phyloP scores from a whole-genome alignment of 1,284 basidiomycete genomes.

The Pisolithus thermaeus region DNA sequence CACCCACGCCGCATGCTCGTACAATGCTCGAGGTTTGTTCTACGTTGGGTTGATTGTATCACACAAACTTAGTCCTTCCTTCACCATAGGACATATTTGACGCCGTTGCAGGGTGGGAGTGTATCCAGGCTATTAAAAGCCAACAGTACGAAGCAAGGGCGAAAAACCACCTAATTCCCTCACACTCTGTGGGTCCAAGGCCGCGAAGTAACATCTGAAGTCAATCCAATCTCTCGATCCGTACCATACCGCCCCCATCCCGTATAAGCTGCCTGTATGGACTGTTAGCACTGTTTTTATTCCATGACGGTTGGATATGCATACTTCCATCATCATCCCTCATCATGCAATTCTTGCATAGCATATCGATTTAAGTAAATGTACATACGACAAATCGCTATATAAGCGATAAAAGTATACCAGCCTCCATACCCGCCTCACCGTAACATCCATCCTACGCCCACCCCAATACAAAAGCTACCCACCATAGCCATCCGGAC shows the following conservation, averaged over 20 bases:
- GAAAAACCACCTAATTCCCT: constrained; percentile 5
- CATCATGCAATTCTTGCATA: neutral
- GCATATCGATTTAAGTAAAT: neutral
- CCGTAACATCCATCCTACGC: constrained; percentile 27
- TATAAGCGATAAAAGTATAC: neutral
- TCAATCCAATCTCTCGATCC: neutral
- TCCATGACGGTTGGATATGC: no score
- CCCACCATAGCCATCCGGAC: constrained; percentile 26
- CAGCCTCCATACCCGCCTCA: constrained; percentile 9
- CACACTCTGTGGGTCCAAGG: constrained; percentile 21
- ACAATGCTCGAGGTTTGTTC: constrained; percentile 18
- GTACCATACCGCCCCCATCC: neutral
- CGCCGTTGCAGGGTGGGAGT: constrained; percentile 21
- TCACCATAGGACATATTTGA: constrained; percentile 20
- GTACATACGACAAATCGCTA: neutral
- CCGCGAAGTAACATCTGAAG: constrained; percentile 6
- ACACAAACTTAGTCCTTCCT: neutral
- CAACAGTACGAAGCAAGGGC: constrained; percentile 4
- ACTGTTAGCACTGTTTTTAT: neutral
- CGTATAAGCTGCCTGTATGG: neutral
- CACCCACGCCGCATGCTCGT: constrained; percentile 9
- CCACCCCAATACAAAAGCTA: constrained; percentile 30
- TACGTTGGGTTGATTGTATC: neutral
- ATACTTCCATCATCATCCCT: no score
- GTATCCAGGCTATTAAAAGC: constrained; percentile 16